Evolutionary conservation across 495 filamentous ascomycete species (phyloP).

Genomic region (Penicillium atrosanguineum): DNA sequence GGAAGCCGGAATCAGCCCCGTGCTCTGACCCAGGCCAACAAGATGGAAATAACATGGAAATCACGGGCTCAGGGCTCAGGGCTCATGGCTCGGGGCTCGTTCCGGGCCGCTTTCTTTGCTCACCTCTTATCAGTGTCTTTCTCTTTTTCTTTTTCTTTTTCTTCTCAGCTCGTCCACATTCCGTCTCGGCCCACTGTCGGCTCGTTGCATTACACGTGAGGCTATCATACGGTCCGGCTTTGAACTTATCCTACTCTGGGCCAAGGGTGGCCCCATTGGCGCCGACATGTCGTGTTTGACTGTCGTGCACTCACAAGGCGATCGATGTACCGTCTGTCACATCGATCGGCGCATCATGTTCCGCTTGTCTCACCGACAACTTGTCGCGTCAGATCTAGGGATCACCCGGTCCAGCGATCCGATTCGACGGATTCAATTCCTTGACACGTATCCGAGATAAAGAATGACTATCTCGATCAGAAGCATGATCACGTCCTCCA

Average conservation of each 20-base stretch:
- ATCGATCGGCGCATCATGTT: constrained; percentile 4
- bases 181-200: constrained; percentile 19
- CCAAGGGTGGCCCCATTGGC: constrained; percentile 4
- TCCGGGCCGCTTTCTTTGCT: neutral
- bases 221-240: constrained; percentile 7
- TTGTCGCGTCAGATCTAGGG: neutral
- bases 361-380: constrained; percentile 9
- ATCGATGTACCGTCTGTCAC: neutral
- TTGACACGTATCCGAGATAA: neutral
- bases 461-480: neutral
- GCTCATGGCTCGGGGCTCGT: neutral
- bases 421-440: neutral
- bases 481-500: neutral
- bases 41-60: too few species aligned
- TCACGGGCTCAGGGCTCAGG: too few species aligned
- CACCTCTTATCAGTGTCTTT: neutral
- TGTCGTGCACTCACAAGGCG: constrained; percentile 5
- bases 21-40: neutral
- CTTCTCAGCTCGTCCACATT: constrained; percentile 14
- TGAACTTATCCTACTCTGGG: neutral
- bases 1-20: neutral
- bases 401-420: neutral
- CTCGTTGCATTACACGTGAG: constrained; percentile 3
- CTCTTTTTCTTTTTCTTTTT: neutral
- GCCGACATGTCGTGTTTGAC: neutral